A percentile compares a stretch with the other conserved stretches of the same genome.
Evolutionary conservation across 768 basidiomycete species (phyloP).

Genomic region (Trametes coccinea): DNA sequence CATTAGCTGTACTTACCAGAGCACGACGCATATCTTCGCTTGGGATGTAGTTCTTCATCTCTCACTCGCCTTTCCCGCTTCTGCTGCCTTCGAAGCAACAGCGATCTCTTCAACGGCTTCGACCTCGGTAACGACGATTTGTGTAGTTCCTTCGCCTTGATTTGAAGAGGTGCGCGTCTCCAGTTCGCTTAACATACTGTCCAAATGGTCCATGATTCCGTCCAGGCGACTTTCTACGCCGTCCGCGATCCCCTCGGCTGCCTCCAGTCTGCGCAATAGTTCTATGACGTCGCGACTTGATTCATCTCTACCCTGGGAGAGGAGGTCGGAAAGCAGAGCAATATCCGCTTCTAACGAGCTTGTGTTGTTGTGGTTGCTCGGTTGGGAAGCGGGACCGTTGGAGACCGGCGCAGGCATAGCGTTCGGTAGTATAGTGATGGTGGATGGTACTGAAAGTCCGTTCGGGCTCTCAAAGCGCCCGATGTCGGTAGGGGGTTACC

Average conservation of each 20-base stretch:
- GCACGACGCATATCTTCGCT: too few relatives aligned
- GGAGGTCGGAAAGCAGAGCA: conserved; percentile 33
- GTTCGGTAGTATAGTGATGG: background rate
- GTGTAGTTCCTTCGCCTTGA: background rate
- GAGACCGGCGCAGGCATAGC: background rate
- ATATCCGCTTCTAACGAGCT: conserved; percentile 40
- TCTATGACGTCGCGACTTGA: conserved; percentile 50
- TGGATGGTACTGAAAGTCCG: too few relatives aligned
- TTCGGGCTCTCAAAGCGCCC: too few relatives aligned
- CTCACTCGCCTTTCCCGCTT: too few relatives aligned
- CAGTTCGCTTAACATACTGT: conserved; percentile 50
- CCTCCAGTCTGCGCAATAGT: conserved; percentile 55
- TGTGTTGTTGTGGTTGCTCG: too few relatives aligned
- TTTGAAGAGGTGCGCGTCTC: conserved; percentile 26
- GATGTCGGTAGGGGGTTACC: too few relatives aligned
- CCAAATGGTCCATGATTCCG: conserved; percentile 56
- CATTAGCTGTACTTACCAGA: too few relatives aligned
- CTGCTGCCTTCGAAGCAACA: background rate
- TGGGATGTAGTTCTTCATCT: too few relatives aligned
- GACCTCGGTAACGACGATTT: background rate
- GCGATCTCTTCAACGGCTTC: background rate
- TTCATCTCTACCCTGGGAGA: conserved; percentile 33
- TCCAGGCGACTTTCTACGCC: conserved; percentile 67
- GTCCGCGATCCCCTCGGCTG: conserved; percentile 57
- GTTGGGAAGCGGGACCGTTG: background rate